Evolutionary conservation across 257 asterid genomes (phyloP).

Genomic region (Gardenia jasminoides): DNA sequence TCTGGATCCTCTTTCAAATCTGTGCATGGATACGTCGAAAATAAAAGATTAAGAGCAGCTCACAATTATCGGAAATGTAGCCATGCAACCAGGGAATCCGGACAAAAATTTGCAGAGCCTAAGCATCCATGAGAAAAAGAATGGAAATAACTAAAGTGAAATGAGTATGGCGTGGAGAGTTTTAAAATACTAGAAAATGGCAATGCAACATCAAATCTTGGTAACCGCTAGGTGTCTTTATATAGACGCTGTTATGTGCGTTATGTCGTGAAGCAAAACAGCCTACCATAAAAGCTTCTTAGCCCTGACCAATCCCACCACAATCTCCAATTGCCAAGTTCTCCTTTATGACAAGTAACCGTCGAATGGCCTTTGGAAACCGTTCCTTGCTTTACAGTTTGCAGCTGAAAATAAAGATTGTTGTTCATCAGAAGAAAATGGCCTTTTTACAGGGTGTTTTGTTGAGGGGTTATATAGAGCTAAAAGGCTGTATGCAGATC

Average conservation of each 20-base stretch:
- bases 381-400: neutral
- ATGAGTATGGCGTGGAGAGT: neutral
- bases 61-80: too few species aligned
- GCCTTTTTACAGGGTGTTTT: neutral
- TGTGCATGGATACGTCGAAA: too few species aligned
- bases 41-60: too few species aligned
- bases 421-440: neutral
- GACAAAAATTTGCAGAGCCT: neutral
- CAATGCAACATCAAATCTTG: neutral
- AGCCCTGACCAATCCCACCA: neutral
- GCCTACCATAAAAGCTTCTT: neutral
- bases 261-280: conserved; percentile 3
- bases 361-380: conserved; percentile 2
- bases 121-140: neutral
- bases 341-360: neutral
- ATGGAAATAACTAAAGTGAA: too few species aligned
- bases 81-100: too few species aligned
- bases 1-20: too few species aligned
- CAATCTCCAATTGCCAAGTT: neutral
- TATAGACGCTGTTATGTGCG: neutral
- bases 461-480: neutral
- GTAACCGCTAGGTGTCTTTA: neutral
- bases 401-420: neutral
- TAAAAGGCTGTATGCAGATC: too few species aligned
- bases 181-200: neutral